A percentile compares a stretch with the other conserved stretches of the same genome.
phyloP scores from a whole-genome alignment of 2,329 filamentous ascomycete genomes.

The Claviceps purpurea region DNA sequence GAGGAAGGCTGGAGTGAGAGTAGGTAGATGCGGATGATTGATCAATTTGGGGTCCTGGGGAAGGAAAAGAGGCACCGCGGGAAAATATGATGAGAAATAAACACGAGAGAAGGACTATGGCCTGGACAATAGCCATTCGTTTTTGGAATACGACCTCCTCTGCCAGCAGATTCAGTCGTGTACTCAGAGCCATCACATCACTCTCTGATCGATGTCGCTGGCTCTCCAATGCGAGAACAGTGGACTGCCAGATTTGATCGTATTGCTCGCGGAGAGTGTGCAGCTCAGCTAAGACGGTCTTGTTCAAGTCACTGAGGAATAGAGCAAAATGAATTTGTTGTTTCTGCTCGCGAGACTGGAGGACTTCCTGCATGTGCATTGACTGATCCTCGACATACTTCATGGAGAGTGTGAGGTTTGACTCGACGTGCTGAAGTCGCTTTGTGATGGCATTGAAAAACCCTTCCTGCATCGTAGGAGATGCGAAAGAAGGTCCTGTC shows the following conservation, averaged over 20 bases:
- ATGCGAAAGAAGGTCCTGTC: slow-evolving; percentile 18
- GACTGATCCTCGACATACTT: slow-evolving; percentile 98
- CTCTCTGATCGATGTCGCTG: slow-evolving; percentile 74
- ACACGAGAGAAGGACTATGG: slow-evolving; percentile 72
- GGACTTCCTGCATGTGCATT: slow-evolving; percentile 73
- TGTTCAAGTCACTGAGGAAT: slow-evolving; percentile 77
- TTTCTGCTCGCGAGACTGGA: slow-evolving; percentile 73
- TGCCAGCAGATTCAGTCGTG: slow-evolving; percentile 75
- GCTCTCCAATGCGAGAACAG: slow-evolving; percentile 78
- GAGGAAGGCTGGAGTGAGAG: slow-evolving; percentile 9
- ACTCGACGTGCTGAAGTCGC: slow-evolving; percentile 77
- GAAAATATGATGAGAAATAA: slow-evolving; percentile 79
- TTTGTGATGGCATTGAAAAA: slow-evolving; percentile 98
- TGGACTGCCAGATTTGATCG: slow-evolving; percentile 93
- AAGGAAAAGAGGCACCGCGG: slow-evolving; percentile 30
- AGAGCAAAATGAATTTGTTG: slow-evolving; percentile 71
- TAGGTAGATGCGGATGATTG: slow-evolving; percentile 13
- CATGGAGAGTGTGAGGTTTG: slow-evolving; percentile 81
- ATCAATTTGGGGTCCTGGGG: slow-evolving; percentile 17
- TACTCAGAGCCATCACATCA: slow-evolving; percentile 70
- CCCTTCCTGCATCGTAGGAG: slow-evolving; percentile 84
- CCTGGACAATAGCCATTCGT: slow-evolving; percentile 86
- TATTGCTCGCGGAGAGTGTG: slow-evolving; percentile 71
- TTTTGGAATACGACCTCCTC: slow-evolving; percentile 83
- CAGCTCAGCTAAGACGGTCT: slow-evolving; percentile 71